These are phyloP conservation scores for Garcia nutans DNA, from an alignment of 345 rosid genomes.

Conservation along the genomic window DNA sequence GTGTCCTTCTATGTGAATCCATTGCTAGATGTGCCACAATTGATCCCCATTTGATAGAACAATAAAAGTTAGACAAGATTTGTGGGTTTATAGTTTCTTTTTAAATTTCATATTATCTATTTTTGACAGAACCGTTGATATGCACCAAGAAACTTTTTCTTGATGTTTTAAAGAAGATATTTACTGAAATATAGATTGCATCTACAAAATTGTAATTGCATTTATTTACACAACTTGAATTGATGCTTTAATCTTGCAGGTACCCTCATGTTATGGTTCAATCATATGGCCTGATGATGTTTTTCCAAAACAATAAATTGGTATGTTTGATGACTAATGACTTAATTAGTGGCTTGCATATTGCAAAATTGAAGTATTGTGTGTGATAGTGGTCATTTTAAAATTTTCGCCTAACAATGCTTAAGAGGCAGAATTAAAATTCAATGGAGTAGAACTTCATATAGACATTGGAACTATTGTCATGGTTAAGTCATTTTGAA, in stretches of 20 bases:
- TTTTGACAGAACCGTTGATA: no score
- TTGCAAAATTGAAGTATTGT: no score
- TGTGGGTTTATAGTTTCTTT: background rate
- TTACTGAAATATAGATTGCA: background rate
- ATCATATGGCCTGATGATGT: conserved; percentile 79
- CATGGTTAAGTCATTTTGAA: no score
- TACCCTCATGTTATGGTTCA: conserved; percentile 83
- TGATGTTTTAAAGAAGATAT: no score
- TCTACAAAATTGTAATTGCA: background rate
- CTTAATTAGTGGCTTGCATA: no score
- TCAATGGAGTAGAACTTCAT: no score
- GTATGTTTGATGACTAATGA: conserved; percentile 34
- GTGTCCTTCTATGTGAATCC: conserved; percentile 93
- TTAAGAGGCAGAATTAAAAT: no score
- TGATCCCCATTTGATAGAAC: conserved; percentile 40
- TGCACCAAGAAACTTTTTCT: no score
- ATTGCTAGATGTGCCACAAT: conserved; percentile 65
- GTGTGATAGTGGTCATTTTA: no score
- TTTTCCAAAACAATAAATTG: conserved; percentile 81
- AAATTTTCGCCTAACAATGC: no score
- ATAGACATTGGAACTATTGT: no score
- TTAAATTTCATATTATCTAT: background rate
- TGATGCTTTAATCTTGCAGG: conserved; percentile 41
- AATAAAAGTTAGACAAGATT: conserved; percentile 40
- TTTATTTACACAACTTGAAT: conserved; percentile 12